phyloP scores from a whole-genome alignment of 2,329 filamentous ascomycete species.

The Chrysoporthe deuterocubensis region DNA sequence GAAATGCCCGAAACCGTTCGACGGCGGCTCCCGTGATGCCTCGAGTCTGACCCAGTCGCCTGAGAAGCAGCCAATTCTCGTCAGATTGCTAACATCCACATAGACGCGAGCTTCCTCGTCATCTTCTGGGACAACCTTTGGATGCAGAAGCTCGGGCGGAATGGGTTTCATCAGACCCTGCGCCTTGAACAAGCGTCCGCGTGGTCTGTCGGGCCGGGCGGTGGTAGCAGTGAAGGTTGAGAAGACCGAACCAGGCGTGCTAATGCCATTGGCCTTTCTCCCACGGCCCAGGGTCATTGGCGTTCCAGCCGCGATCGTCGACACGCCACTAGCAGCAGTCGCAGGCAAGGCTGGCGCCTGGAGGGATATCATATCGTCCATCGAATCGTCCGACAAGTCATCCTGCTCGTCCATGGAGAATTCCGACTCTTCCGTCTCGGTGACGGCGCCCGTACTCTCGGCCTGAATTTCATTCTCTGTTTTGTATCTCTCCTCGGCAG shows the following conservation, averaged over 20 bases:
- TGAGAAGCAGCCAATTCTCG: constrained; percentile 93
- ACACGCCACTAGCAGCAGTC: constrained; percentile 78
- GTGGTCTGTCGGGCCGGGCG: constrained; percentile 70
- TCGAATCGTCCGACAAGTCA: constrained; percentile 81
- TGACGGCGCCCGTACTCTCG: constrained; percentile 61
- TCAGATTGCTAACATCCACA: constrained; percentile 83
- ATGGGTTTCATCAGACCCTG: constrained; percentile 76
- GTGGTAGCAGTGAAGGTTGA: constrained; percentile 88
- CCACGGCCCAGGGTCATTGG: constrained; percentile 74
- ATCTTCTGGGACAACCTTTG: constrained; percentile 74
- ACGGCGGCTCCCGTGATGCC: constrained; percentile 72
- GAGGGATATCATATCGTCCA: constrained; percentile 92
- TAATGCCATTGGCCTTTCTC: constrained; percentile 69
- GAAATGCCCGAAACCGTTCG: constrained; percentile 68
- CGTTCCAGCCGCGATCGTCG: constrained; percentile 78
- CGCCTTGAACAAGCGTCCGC: constrained; percentile 81
- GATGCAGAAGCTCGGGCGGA: constrained; percentile 79
- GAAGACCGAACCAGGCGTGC: constrained; percentile 85
- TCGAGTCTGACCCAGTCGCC: constrained; percentile 95
- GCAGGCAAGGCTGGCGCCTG: constrained; percentile 77
- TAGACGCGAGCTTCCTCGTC: constrained; percentile 91
- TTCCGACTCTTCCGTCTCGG: constrained; percentile 66
- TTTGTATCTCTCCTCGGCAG: constrained; percentile 76
- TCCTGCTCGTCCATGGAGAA: constrained; percentile 73
- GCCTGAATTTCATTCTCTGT: constrained; percentile 61